Evolutionary conservation across 108 stramenopile genomes (phyloP).

Genomic region (Fragilaria crotonensis): DNA sequence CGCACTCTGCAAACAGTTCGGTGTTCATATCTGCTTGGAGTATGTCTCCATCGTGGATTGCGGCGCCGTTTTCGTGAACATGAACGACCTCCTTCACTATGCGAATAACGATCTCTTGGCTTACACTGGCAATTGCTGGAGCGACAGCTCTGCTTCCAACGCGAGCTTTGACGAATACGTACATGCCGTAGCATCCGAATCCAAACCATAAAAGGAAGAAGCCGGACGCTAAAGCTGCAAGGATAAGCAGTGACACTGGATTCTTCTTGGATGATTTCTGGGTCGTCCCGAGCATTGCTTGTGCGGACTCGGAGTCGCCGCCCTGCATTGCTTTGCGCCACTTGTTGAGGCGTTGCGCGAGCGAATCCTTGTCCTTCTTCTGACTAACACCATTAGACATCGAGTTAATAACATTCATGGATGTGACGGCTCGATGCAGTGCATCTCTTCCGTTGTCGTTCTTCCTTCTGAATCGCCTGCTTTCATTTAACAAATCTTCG

Average conservation of each 20-base stretch:
- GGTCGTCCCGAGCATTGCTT: too few species aligned
- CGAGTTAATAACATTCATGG: too few species aligned
- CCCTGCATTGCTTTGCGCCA: neutral
- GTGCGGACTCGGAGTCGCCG: neutral
- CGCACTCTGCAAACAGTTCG: too few species aligned
- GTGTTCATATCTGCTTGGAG: too few species aligned
- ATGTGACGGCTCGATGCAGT: too few species aligned
- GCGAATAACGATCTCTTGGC: constrained; percentile 1
- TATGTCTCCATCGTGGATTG: too few species aligned
- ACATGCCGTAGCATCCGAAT: constrained; percentile 4
- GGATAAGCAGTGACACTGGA: neutral
- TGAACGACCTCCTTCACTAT: constrained; percentile 2
- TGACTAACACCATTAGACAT: too few species aligned
- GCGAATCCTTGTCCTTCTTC: neutral
- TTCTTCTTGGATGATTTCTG: too few species aligned
- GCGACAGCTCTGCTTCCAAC: neutral
- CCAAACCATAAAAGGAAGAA: neutral
- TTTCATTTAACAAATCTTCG: too few species aligned
- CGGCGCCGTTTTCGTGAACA: too few species aligned
- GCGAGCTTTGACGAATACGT: neutral
- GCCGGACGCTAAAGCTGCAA: neutral
- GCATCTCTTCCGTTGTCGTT: too few species aligned
- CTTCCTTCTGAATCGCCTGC: too few species aligned
- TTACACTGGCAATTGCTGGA: neutral
- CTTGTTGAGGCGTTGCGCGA: neutral